phyloP scores from a whole-genome alignment of 169 alveolate species.

The Plasmodium berghei region DNA sequence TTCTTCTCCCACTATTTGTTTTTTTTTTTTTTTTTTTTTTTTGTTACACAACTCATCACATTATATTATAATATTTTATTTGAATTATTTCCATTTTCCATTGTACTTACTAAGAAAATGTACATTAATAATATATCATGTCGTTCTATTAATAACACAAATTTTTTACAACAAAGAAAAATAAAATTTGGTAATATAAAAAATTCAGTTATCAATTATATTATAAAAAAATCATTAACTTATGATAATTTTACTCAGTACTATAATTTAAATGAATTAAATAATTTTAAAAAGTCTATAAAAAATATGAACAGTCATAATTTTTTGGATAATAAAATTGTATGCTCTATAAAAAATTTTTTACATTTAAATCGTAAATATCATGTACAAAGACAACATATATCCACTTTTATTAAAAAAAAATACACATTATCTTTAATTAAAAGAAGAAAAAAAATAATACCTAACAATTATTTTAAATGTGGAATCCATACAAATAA shows the following conservation, averaged over 20 bases:
- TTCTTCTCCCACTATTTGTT: background rate
- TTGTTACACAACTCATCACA: background rate
- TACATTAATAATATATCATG: constrained; percentile 15
- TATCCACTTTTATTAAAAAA: constrained; percentile 11
- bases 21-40: constrained; percentile 4
- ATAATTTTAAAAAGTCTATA: constrained; percentile 21
- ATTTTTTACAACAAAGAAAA: constrained; percentile 46
- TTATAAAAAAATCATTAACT: constrained; percentile 9
- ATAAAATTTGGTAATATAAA: constrained; percentile 9
- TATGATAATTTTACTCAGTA: background rate
- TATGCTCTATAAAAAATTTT: background rate
- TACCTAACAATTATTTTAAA: constrained; percentile 26
- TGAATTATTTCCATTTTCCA: background rate
- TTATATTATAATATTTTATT: no score
- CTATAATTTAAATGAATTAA: constrained; percentile 11
- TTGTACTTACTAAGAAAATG: constrained; percentile 30
- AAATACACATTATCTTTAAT: constrained; percentile 17
- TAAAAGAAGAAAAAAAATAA: constrained; percentile 40
- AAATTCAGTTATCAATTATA: constrained; percentile 12
- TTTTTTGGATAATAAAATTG: constrained; percentile 3
- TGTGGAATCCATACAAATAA: background rate
- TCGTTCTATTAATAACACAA: constrained; percentile 8
- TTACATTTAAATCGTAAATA: background rate
- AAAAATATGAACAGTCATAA: constrained; percentile 26
- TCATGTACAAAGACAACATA: constrained; percentile 6